A percentile compares a stretch with the other conserved stretches of the same genome.
These are phyloP conservation scores for Misopates orontium DNA, from an alignment of 257 asterid genomes.

Conservation along the genomic window DNA sequence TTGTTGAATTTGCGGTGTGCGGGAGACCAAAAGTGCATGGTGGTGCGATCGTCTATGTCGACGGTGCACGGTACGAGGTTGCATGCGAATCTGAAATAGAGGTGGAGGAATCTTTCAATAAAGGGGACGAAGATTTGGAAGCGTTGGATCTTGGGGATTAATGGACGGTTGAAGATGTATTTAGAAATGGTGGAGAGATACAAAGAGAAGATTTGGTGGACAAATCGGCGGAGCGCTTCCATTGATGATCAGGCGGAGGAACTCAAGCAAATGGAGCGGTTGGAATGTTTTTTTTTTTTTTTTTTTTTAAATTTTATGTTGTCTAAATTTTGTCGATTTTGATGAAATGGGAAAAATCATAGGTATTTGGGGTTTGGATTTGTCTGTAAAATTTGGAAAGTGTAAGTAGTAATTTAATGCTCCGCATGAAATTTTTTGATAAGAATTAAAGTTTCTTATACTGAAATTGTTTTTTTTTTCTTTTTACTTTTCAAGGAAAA, in stretches of 20 bases:
- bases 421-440: too few species aligned
- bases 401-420: too few species aligned
- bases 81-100: slow-evolving; percentile 54
- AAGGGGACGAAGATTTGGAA: slow-evolving; percentile 42
- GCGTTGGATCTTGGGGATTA: slow-evolving; percentile 42
- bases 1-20: slow-evolving; percentile 42
- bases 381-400: too few species aligned
- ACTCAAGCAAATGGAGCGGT: too few species aligned
- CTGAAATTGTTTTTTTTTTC: too few species aligned
- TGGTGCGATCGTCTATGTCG: slow-evolving; percentile 55
- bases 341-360: too few species aligned
- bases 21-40: slow-evolving; percentile 65
- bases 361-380: too few species aligned
- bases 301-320: too few species aligned
- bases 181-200: slow-evolving; percentile 33
- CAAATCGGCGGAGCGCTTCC: slow-evolving; percentile 39
- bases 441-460: too few species aligned
- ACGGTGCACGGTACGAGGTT: slow-evolving; percentile 50
- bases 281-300: too few species aligned
- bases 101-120: slow-evolving; percentile 46
- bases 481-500: too few species aligned
- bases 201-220: slow-evolving; percentile 42
- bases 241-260: slow-evolving; percentile 24
- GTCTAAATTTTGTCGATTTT: too few species aligned
- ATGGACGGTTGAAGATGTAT: slow-evolving; percentile 18